Evolutionary conservation across 345 rosid species (phyloP).

Genomic region (Erysimum cheiranthoides): DNA sequence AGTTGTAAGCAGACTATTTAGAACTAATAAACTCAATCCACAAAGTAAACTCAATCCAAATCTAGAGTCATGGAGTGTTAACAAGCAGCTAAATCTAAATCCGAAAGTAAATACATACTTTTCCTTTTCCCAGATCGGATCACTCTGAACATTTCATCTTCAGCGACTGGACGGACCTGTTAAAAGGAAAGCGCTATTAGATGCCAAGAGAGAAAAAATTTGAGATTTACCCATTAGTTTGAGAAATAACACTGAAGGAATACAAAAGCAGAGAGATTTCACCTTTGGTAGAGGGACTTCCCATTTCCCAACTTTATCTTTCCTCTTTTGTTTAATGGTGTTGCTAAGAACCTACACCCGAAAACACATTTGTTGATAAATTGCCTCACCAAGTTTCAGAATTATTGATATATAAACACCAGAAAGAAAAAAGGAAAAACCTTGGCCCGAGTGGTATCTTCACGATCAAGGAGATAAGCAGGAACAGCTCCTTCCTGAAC

Average conservation of each 20-base stretch:
- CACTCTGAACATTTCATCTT: slow-evolving; percentile 98
- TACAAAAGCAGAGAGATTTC: slow-evolving; percentile 1
- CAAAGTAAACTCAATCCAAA: background rate
- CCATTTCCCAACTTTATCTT: slow-evolving; percentile 98
- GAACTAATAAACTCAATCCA: background rate
- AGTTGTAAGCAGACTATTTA: background rate
- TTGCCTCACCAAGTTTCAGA: background rate
- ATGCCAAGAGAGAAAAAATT: background rate
- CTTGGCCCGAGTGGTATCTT: slow-evolving; percentile 80
- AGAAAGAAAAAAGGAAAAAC: slow-evolving; percentile 36
- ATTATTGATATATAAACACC: background rate
- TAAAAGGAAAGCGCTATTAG: slow-evolving; percentile 23
- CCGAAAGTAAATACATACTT: slow-evolving; percentile 56
- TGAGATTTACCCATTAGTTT: background rate
- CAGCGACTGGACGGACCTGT: slow-evolving; percentile 98
- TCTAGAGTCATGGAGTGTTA: background rate
- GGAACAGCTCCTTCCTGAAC: slow-evolving; percentile 97
- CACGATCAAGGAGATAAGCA: slow-evolving; percentile 96
- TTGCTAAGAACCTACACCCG: slow-evolving; percentile 78
- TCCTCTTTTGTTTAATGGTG: slow-evolving; percentile 92
- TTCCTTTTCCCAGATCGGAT: slow-evolving; percentile 85
- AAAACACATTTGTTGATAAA: slow-evolving; percentile 10
- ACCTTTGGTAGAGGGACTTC: slow-evolving; percentile 97
- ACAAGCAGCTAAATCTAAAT: background rate
- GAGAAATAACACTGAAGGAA: background rate